A percentile compares a stretch with the other conserved stretches of the same genome.
These are phyloP conservation scores for Colletotrichum siamense DNA, from an alignment of 2,329 filamentous ascomycete species.

Conservation along the genomic window DNA sequence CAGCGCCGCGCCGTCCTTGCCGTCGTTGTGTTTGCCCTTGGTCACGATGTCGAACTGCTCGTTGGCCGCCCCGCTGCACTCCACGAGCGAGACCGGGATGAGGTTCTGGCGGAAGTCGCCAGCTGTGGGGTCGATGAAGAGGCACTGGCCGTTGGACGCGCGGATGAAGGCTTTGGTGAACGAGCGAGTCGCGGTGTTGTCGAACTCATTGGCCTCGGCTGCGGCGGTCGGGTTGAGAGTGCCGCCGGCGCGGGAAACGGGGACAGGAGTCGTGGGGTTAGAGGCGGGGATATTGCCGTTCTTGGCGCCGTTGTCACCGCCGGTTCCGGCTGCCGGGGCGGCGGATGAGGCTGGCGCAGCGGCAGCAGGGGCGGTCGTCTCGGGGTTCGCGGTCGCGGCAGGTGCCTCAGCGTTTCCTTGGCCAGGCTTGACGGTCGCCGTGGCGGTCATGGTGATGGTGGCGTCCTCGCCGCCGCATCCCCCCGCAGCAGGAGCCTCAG, in stretches of 20 bases:
- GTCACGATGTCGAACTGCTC: conserved; percentile 59
- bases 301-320: neutral
- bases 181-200: conserved; percentile 50
- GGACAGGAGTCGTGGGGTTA: conserved; percentile 47
- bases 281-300: conserved; percentile 28
- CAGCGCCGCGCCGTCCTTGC: conserved; percentile 42
- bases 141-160: conserved; percentile 53
- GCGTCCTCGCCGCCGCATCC: neutral
- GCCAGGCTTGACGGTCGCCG: neutral
- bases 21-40: conserved; percentile 53
- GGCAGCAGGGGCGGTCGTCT: neutral
- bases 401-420: neutral
- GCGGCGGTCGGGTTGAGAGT: conserved; percentile 53
- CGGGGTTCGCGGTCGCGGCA: neutral
- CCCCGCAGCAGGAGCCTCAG: neutral
- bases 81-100: conserved; percentile 51
- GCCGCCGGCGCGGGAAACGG: conserved; percentile 57
- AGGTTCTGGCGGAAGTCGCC: conserved; percentile 61
- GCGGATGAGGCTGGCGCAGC: neutral
- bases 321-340: neutral
- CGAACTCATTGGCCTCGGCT: conserved; percentile 52
- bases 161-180: conserved; percentile 51
- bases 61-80: conserved; percentile 48
- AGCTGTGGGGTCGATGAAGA: conserved; percentile 56
- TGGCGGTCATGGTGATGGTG: conserved; percentile 3